Evolutionary conservation across 352 stramenopile genomes (phyloP).

Genomic region (Hyphochytrium catenoides): DNA sequence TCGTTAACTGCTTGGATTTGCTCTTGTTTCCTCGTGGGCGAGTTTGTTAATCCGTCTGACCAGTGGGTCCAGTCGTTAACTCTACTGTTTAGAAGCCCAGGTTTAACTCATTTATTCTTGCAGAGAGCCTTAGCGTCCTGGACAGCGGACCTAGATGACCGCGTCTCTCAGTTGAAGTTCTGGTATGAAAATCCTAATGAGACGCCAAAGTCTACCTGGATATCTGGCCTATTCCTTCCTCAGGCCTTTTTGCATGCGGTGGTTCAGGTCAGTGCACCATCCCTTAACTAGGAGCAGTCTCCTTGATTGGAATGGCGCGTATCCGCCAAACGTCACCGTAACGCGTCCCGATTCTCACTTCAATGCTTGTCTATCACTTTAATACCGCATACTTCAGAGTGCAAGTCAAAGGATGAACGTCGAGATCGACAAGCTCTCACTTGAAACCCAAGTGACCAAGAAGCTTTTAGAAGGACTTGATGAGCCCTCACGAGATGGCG

Average conservation of each 20-base stretch:
- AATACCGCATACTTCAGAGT: no score
- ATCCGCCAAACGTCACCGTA: no score
- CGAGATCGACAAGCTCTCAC: conserved; percentile 48
- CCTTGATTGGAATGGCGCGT: no score
- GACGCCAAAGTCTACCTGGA: conserved; percentile 46
- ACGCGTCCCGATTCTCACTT: no score
- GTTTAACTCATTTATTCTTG: no score
- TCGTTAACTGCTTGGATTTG: no score
- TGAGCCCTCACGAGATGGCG: conserved; percentile 55
- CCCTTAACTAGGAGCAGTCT: no score
- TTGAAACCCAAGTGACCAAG: conserved; percentile 66
- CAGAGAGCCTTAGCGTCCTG: conserved; percentile 43
- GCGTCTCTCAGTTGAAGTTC: conserved; percentile 57
- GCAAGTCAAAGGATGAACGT: conserved; percentile 39
- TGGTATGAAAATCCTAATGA: conserved; percentile 49
- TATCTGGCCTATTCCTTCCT: conserved; percentile 52
- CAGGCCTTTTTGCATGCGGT: conserved; percentile 57
- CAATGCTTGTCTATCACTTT: no score
- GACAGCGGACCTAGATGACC: conserved; percentile 54
- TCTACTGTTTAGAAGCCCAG: no score
- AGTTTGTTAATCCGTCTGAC: no score
- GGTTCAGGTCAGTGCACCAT: conserved; percentile 29
- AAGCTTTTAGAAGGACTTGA: conserved; percentile 43
- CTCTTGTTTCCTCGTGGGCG: no score
- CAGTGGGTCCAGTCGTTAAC: no score